Conservation (phyloP, 2,329 filamentous ascomycete genomes). For the Diaporthe sp. region DNA sequence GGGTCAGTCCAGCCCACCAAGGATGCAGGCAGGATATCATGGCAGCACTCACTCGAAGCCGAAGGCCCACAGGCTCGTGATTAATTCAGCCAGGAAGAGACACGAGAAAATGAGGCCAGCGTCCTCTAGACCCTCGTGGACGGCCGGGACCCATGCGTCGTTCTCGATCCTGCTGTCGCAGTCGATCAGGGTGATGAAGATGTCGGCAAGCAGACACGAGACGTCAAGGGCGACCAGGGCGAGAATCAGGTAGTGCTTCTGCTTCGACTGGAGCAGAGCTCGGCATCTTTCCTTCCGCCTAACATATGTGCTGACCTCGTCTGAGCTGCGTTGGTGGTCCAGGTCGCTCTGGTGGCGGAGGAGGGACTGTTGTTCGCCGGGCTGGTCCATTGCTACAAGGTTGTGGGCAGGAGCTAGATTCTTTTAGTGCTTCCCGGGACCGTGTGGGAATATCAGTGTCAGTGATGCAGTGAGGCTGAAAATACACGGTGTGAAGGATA, state of each 20-base stretch:
- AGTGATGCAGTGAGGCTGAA: constrained; percentile 1
- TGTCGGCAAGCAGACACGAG: constrained; percentile 55
- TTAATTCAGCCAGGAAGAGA: constrained; percentile 73
- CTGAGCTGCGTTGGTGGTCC: constrained; percentile 15
- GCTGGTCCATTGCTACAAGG: constrained; percentile 25
- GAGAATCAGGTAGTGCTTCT: constrained; percentile 58
- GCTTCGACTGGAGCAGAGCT: constrained; percentile 37
- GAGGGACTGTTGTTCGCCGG: constrained; percentile 32
- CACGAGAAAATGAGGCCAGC: constrained; percentile 69
- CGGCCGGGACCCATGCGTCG: constrained; percentile 53
- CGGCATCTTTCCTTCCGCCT: constrained; percentile 18
- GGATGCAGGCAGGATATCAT: constrained; percentile 3
- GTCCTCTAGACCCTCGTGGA: constrained; percentile 55
- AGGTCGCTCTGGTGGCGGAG: constrained; percentile 1
- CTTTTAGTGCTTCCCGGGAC: neutral
- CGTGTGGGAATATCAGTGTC: neutral
- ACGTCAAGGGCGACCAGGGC: constrained; percentile 58
- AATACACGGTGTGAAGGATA: neutral
- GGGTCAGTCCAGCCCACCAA: neutral
- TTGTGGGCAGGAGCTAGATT: neutral
- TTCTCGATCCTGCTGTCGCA: constrained; percentile 55
- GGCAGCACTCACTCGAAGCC: constrained; percentile 61
- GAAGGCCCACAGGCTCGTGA: constrained; percentile 69
- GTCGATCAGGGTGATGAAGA: constrained; percentile 59
- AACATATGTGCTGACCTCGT: constrained; percentile 21